phyloP scores from a whole-genome alignment of 2,329 filamentous ascomycete species.

The Monosporascus sp. region DNA sequence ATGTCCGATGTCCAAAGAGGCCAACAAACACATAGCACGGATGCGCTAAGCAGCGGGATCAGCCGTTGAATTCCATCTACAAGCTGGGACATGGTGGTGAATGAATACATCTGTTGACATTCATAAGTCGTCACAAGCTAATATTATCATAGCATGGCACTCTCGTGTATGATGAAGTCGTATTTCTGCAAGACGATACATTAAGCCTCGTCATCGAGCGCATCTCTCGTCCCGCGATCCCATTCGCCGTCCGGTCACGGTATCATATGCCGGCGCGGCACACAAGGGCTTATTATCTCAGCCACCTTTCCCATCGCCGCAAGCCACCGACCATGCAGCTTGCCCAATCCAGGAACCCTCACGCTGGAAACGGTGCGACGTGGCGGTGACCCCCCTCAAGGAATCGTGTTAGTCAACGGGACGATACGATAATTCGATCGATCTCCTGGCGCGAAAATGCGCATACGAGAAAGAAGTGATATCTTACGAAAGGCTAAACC shows the following conservation, averaged over 20 bases:
- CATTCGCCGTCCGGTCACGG: background rate
- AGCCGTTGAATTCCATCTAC: too few species aligned
- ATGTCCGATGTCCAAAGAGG: too few species aligned
- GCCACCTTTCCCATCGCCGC: background rate
- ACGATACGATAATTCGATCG: background rate
- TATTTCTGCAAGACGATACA: background rate
- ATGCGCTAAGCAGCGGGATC: too few species aligned
- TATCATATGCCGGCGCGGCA: background rate
- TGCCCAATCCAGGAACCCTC: background rate
- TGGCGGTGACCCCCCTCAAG: too few species aligned
- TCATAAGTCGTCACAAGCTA: too few species aligned
- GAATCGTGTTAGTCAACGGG: too few species aligned
- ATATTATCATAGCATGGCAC: too few species aligned
- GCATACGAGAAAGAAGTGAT: background rate
- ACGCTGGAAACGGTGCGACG: background rate
- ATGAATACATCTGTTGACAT: too few species aligned
- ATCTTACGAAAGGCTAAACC: background rate
- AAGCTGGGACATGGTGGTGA: too few species aligned
- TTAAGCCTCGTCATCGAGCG: background rate
- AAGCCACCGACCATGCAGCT: background rate
- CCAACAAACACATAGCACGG: too few species aligned
- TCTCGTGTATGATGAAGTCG: too few species aligned
- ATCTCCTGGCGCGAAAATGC: background rate
- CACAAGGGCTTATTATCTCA: background rate
- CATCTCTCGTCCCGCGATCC: background rate